These are phyloP conservation scores for Urostyla sp. DNA, from an alignment of 73 alveolate species.

Conservation along the genomic window DNA sequence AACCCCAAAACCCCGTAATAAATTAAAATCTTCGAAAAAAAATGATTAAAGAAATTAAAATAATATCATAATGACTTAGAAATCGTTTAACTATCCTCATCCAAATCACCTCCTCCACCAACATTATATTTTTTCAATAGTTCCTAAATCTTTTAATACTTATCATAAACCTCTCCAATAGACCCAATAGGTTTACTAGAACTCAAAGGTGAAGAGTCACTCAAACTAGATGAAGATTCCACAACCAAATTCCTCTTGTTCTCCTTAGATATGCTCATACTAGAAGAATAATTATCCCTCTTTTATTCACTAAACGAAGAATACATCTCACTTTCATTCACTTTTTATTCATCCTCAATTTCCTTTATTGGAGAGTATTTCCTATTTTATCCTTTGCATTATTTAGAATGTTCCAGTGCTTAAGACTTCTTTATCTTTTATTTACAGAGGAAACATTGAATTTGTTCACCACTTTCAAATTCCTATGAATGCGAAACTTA, in stretches of 20 bases:
- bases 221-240: not conserved
- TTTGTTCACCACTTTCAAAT: conserved; percentile 44
- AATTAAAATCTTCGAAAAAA: too few relatives aligned
- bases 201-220: too few relatives aligned
- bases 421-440: conserved; percentile 20
- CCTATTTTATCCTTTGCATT: not conserved
- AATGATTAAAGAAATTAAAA: not conserved
- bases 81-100: conserved; percentile 52
- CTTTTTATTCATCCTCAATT: conserved; percentile 34
- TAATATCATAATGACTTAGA: conserved; percentile 18
- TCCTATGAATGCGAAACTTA: conserved; percentile 36
- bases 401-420: conserved; percentile 15
- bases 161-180: conserved; percentile 38
- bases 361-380: conserved; percentile 48
- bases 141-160: conserved; percentile 29
- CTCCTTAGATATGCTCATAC: conserved; percentile 8
- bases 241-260: conserved; percentile 11
- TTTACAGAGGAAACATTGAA: conserved; percentile 43
- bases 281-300: not conserved
- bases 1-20: not conserved
- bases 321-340: not conserved
- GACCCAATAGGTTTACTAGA: not conserved
- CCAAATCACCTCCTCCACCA: not conserved
- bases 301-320: not conserved
- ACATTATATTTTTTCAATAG: conserved; percentile 14